Conservation (phyloP, 345 rosid genomes). For the Cochlearia excelsa region DNA sequence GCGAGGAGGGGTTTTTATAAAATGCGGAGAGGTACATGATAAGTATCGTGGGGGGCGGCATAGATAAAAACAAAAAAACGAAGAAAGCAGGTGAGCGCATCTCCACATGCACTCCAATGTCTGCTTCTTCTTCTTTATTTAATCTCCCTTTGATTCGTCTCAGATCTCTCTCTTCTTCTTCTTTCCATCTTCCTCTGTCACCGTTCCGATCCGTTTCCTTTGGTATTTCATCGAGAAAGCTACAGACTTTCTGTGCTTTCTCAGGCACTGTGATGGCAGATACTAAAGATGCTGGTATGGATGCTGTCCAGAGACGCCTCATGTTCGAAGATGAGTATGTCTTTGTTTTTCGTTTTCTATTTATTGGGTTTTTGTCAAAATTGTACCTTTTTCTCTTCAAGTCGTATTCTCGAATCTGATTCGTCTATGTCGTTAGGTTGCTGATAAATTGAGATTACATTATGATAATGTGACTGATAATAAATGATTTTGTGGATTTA, state of each 20-base stretch:
- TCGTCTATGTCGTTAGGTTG: background rate
- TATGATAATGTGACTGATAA: too few species aligned
- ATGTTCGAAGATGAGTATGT: conserved; percentile 89
- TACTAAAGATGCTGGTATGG: conserved; percentile 52
- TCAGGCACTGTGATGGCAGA: conserved; percentile 39
- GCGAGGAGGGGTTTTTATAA: background rate
- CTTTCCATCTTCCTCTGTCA: conserved; percentile 9
- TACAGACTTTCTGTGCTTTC: conserved; percentile 22
- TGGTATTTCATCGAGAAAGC: conserved; percentile 16
- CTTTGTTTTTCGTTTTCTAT: background rate
- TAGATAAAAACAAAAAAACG: background rate
- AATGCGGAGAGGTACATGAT: conserved; percentile 13
- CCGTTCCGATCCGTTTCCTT: background rate
- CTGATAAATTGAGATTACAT: background rate
- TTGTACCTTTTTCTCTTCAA: background rate
- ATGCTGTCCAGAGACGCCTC: conserved; percentile 95
- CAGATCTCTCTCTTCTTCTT: conserved; percentile 2
- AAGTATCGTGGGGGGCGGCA: background rate
- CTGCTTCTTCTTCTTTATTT: conserved; percentile 23
- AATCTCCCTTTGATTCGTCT: conserved; percentile 17
- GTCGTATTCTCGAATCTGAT: background rate
- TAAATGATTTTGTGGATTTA: background rate
- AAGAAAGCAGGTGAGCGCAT: conserved; percentile 4
- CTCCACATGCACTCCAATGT: conserved; percentile 18
- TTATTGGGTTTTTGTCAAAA: conserved; percentile 1